Percentiles rank a stretch among this genome's conserved stretches.
Evolutionary conservation across 257 asterid species (phyloP).

Genomic region (Plantago major): DNA sequence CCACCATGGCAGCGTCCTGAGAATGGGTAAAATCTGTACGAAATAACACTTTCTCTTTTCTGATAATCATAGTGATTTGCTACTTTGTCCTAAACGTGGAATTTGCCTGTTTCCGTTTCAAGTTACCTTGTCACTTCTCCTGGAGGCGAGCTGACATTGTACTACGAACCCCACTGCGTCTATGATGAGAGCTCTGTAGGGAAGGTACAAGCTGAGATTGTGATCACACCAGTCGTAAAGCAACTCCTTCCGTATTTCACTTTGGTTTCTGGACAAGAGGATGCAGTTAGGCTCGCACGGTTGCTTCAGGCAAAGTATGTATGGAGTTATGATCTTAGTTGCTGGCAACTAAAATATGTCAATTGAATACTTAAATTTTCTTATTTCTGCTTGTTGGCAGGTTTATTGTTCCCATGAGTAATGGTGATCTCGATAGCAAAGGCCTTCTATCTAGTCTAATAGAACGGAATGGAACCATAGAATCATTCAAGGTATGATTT

Average conservation of each 20-base stretch:
- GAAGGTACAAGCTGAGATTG: conserved; percentile 61
- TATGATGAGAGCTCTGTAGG: conserved; percentile 45
- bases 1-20: conserved; percentile 99
- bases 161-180: conserved; percentile 92
- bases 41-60: no score
- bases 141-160: conserved; percentile 41
- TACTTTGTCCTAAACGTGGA: background rate
- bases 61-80: no score
- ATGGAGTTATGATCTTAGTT: background rate
- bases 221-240: conserved; percentile 82
- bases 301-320: conserved; percentile 66
- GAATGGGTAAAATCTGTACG: conserved; percentile 72
- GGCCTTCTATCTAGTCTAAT: conserved; percentile 66
- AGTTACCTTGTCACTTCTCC: conserved; percentile 80
- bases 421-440: conserved; percentile 85
- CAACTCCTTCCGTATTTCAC: conserved; percentile 72
- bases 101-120: conserved; percentile 16
- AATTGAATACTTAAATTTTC: background rate
- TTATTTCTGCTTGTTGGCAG: conserved; percentile 24
- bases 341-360: background rate
- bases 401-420: conserved; percentile 73
- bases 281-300: conserved; percentile 80
- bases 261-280: conserved; percentile 88
- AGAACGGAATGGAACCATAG: conserved; percentile 57
- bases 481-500: conserved; percentile 71